These are phyloP conservation scores for Fonsecaea nubica DNA, from an alignment of 2,329 filamentous ascomycete species.

Conservation along the genomic window DNA sequence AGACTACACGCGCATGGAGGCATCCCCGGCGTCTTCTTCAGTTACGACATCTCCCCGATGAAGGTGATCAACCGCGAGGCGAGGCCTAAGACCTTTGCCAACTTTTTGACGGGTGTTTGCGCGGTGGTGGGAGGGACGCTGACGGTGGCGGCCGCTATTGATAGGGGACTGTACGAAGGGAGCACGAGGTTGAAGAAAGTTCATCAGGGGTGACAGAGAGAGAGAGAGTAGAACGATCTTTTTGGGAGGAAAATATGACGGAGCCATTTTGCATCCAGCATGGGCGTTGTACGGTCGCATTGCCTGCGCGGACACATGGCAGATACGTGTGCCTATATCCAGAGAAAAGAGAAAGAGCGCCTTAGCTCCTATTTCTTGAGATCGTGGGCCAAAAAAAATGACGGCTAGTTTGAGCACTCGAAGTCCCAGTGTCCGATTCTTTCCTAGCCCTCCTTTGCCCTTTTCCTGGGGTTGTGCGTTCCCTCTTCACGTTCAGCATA, in stretches of 20 bases:
- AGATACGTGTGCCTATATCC: constrained; percentile 5
- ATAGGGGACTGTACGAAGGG: constrained; percentile 90
- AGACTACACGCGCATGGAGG: constrained; percentile 86
- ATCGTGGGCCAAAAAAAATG: neutral
- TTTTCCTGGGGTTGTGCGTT: too few species aligned
- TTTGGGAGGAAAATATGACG: neutral
- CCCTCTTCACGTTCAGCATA: too few species aligned
- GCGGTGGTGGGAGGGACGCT: constrained; percentile 93
- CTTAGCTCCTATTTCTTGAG: neutral
- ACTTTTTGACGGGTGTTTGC: constrained; percentile 92
- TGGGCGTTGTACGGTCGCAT: constrained; percentile 19
- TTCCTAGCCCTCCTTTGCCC: too few species aligned
- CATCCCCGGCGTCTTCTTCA: constrained; percentile 98
- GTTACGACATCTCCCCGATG: constrained; percentile 99
- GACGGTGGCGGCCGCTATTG: constrained; percentile 92
- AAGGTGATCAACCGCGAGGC: constrained; percentile 98
- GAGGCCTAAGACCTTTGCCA: constrained; percentile 84
- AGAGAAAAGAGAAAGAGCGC: neutral
- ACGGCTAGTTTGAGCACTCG: neutral
- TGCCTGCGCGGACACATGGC: neutral
- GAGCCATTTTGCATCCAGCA: constrained; percentile 16
- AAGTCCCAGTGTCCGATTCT: neutral
- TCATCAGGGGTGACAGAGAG: constrained; percentile 60
- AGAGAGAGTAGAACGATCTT: neutral
- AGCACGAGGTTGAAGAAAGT: constrained; percentile 84